Percentiles rank a stretch among this genome's conserved stretches.
phyloP scores from a whole-genome alignment of 345 rosid genomes.

The Hibiscus mutabilis region DNA sequence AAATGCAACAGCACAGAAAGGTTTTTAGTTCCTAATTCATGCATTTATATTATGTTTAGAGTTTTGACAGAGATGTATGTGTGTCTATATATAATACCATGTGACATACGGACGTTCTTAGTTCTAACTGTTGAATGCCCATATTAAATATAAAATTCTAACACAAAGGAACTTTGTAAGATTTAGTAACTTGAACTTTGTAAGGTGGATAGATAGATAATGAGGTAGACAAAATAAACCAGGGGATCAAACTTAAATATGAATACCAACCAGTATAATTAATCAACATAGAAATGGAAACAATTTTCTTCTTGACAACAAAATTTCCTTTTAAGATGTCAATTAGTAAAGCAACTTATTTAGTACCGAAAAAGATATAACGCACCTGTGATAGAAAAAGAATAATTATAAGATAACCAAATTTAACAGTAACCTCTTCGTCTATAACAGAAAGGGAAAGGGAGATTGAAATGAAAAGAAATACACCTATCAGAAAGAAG shows the following conservation, averaged over 20 bases:
- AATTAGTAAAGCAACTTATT: constrained; percentile 1
- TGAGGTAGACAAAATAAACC: neutral
- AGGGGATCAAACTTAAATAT: neutral
- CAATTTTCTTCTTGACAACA: constrained; percentile 9
- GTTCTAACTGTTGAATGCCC: no score
- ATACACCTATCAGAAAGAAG: no score
- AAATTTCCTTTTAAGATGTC: neutral
- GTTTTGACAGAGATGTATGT: no score
- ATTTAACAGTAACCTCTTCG: neutral
- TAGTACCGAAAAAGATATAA: constrained; percentile 1
- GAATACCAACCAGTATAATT: constrained; percentile 7
- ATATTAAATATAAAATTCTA: no score
- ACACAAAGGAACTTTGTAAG: no score
- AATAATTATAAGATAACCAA: neutral
- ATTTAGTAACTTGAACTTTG: no score
- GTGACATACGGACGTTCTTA: no score
- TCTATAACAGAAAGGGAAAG: neutral
- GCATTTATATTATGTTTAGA: no score
- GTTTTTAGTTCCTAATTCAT: no score
- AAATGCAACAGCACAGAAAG: no score
- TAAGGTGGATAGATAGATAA: no score
- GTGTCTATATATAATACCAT: no score
- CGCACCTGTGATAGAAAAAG: neutral
- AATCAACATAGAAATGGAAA: constrained; percentile 11
- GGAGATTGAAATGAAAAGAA: neutral